Evolutionary conservation across 129 eudicot species (phyloP).

Genomic region (Artemisia tridentata): DNA sequence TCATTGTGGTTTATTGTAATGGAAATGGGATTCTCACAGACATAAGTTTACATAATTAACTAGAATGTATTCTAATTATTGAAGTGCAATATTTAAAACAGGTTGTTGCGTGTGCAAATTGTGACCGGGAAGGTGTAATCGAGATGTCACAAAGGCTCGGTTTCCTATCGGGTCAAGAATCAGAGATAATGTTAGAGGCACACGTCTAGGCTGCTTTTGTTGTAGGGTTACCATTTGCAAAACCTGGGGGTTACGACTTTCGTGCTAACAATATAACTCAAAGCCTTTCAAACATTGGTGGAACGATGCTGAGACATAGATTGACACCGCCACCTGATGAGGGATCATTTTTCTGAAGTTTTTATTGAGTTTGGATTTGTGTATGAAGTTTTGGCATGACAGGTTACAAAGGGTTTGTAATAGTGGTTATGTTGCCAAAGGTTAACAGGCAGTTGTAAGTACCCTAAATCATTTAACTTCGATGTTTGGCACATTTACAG

Average conservation of each 20-base stretch:
- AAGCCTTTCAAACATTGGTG: slow-evolving; percentile 78
- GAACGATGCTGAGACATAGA: slow-evolving; percentile 88
- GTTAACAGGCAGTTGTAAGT: too few species aligned
- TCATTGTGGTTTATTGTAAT: background rate
- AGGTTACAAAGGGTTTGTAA: too few species aligned
- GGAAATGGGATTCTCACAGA: background rate
- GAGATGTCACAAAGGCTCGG: slow-evolving; percentile 93
- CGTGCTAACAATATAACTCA: slow-evolving; percentile 73
- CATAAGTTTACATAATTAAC: background rate
- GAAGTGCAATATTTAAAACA: slow-evolving; percentile 23
- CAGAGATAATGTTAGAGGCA: slow-evolving; percentile 88
- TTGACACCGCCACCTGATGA: slow-evolving; percentile 98
- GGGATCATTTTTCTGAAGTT: too few species aligned
- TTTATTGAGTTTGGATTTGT: too few species aligned
- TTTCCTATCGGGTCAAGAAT: slow-evolving; percentile 73
- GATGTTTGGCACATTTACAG: too few species aligned
- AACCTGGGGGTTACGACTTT: slow-evolving; percentile 73
- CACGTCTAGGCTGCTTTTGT: slow-evolving; percentile 92
- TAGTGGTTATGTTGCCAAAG: too few species aligned
- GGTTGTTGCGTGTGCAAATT: slow-evolving; percentile 86
- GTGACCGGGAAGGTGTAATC: slow-evolving; percentile 58
- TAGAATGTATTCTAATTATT: background rate
- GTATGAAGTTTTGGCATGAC: too few species aligned
- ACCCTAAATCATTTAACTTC: too few species aligned
- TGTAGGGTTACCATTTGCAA: slow-evolving; percentile 87